Base-by-base conservation (phyloP, 2,329 filamentous ascomycete species). In the Colletotrichum brevisporum region DNA sequence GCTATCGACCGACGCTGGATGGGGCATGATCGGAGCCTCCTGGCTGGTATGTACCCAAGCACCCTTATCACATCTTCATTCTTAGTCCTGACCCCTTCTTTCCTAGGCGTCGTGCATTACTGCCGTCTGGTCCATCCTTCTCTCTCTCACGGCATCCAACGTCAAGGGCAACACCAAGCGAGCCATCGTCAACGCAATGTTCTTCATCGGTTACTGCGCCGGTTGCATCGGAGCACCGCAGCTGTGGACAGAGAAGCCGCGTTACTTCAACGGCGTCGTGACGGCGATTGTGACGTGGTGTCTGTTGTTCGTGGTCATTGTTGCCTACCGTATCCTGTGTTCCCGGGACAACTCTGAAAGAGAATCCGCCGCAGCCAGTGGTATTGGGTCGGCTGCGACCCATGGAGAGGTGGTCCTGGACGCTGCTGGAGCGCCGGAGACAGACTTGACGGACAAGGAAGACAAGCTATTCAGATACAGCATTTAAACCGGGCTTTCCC, bases 131-230 rank as follows among this genome's bases (percentile, higher is more conserved):
- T 81, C 79, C 4, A 80, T 84, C 24, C 77, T 84, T 1, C 77
- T 85, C 9, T 81, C 78, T 1, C 78, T 86, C 1, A 79, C 77
- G 1, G 83, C 84, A 0, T 86, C 83, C 3, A 86, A 86, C 63
- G 79, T 86, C 27, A 84, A 85, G 59, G 84, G 85, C 0, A 86
- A 86, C 73, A 86, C 84, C 1, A 87, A 86, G 72, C 81, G 82
- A 4, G 77, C 83, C 9, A 76, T 83, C 3, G 81, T 84, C 31
- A 85, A 82, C 58, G 79, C 81, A 5, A 78, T 85, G 73, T 86
- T 85, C 74, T 86, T 86, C 74, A 83, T 86, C 27, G 83, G 82
- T 0, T 86, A 86, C 72, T 84, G 81, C 51, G 83, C 77, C 18
- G 83, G 82, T 0, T 86, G 86, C 69, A 83, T 81, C 53, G 83